Evolutionary conservation across 2,329 filamentous ascomycete genomes (phyloP).

Genomic region (Mollisia scopiformis): DNA sequence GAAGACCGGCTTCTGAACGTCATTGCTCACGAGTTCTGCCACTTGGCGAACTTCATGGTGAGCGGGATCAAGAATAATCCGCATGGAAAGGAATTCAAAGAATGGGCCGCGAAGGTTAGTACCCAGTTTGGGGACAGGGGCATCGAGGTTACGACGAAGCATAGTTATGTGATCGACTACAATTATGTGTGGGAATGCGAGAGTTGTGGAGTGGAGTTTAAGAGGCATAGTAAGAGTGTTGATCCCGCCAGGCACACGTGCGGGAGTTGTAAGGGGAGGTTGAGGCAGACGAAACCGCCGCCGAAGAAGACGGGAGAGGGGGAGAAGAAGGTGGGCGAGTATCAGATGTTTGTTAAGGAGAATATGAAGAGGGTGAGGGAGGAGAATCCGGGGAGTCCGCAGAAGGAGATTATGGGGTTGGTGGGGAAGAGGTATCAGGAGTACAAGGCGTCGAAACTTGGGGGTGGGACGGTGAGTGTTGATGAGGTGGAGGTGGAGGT

Average conservation of each 20-base stretch:
- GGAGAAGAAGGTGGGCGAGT: slow-evolving; percentile 44
- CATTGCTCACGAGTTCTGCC: slow-evolving; percentile 95
- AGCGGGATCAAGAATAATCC: slow-evolving; percentile 74
- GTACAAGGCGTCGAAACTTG: slow-evolving; percentile 42
- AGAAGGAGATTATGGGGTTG: slow-evolving; percentile 71
- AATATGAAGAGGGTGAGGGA: slow-evolving; percentile 65
- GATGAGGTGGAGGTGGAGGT: slow-evolving; percentile 9
- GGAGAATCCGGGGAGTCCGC: slow-evolving; percentile 55
- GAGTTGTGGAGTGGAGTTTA: slow-evolving; percentile 71
- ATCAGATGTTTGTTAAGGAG: slow-evolving; percentile 65
- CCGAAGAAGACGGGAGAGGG: slow-evolving; percentile 51
- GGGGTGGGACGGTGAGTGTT: slow-evolving; percentile 2
- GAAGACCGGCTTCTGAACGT: slow-evolving; percentile 82
- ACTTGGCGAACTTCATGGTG: slow-evolving; percentile 90
- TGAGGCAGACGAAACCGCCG: slow-evolving; percentile 80
- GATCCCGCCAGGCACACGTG: slow-evolving; percentile 73
- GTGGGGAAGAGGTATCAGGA: slow-evolving; percentile 66
- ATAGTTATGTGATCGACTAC: slow-evolving; percentile 87
- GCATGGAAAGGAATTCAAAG: slow-evolving; percentile 84
- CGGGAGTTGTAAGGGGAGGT: slow-evolving; percentile 69
- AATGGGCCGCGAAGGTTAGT: slow-evolving; percentile 64
- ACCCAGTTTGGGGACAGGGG: slow-evolving; percentile 60
- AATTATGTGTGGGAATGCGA: slow-evolving; percentile 87
- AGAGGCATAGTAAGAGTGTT: slow-evolving; percentile 85
- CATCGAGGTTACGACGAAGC: slow-evolving; percentile 85